Evolutionary conservation across 2,329 filamentous ascomycete species (phyloP).

Genomic region (Colletotrichum salicis): DNA sequence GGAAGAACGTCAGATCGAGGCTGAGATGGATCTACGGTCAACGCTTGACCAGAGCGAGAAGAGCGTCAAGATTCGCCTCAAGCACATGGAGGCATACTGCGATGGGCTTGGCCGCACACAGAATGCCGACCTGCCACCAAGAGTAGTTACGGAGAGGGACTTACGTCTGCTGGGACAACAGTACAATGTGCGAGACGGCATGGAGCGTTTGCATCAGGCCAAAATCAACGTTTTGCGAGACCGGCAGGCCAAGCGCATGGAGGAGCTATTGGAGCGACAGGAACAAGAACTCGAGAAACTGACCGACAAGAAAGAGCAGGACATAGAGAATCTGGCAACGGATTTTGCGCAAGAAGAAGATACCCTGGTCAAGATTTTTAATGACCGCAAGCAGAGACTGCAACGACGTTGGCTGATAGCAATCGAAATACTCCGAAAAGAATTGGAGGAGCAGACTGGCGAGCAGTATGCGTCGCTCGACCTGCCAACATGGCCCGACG

Average conservation of each 20-base stretch:
- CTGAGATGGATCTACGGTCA: constrained; percentile 68
- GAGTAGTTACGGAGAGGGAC: constrained; percentile 69
- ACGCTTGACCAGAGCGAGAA: constrained; percentile 66
- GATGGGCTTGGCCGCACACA: constrained; percentile 59
- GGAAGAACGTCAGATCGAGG: constrained; percentile 70
- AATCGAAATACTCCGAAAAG: constrained; percentile 63
- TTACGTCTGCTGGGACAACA: constrained; percentile 69
- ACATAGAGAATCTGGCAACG: constrained; percentile 59
- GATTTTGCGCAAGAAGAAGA: constrained; percentile 62
- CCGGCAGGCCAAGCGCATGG: constrained; percentile 69
- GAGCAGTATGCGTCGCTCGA: constrained; percentile 54
- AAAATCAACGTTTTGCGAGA: constrained; percentile 75
- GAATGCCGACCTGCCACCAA: constrained; percentile 53
- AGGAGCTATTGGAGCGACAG: constrained; percentile 67
- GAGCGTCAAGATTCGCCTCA: constrained; percentile 67
- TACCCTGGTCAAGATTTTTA: constrained; percentile 56
- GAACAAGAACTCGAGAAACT: constrained; percentile 61
- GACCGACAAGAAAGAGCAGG: constrained; percentile 56
- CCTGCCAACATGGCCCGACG: constrained; percentile 54
- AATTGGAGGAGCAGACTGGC: constrained; percentile 59
- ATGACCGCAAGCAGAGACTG: constrained; percentile 55
- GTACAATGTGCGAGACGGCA: constrained; percentile 68
- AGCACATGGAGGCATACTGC: constrained; percentile 75
- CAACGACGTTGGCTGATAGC: constrained; percentile 62
- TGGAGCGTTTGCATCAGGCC: constrained; percentile 67